Percentiles rank a stretch among this genome's conserved stretches.
Evolutionary conservation across 306 rosid species (phyloP).

Genomic region (Alnus rubra): DNA sequence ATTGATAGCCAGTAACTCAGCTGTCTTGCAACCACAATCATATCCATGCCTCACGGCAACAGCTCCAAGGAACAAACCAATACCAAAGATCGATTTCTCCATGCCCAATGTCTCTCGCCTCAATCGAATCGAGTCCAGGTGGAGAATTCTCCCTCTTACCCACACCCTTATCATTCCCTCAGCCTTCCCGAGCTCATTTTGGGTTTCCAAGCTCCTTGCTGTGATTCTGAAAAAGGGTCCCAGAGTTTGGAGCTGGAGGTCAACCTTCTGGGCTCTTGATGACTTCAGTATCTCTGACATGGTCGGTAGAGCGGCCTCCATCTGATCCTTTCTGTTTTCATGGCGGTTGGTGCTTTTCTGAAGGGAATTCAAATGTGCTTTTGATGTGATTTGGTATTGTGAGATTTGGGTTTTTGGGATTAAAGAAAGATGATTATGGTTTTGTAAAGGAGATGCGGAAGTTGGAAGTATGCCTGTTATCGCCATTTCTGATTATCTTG

Average conservation of each 20-base stretch:
- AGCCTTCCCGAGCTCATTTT: constrained; percentile 70
- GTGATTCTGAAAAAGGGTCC: constrained; percentile 94
- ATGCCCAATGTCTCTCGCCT: constrained; percentile 67
- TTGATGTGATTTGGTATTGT: neutral
- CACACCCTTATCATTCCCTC: constrained; percentile 75
- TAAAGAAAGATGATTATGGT: constrained; percentile 14
- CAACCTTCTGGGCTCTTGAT: constrained; percentile 61
- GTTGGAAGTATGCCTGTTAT: constrained; percentile 5
- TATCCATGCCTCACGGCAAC: constrained; percentile 75
- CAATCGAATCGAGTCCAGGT: constrained; percentile 78
- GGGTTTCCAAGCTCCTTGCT: constrained; percentile 53
- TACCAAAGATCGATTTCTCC: constrained; percentile 87
- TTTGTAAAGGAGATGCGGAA: neutral
- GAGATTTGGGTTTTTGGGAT: constrained; percentile 13
- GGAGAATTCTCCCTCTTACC: constrained; percentile 68
- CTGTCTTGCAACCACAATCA: constrained; percentile 66
- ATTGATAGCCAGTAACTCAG: constrained; percentile 80
- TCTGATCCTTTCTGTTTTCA: neutral
- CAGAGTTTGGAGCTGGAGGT: constrained; percentile 66
- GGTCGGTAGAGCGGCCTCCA: constrained; percentile 42
- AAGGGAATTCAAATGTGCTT: constrained; percentile 2
- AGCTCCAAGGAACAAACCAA: constrained; percentile 90
- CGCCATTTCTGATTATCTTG: neutral
- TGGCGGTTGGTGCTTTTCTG: neutral
- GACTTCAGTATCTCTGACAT: constrained; percentile 70